A percentile compares a stretch with the other conserved stretches of the same genome.
Evolutionary conservation across 2,329 filamentous ascomycete species (phyloP).

Genomic region (Neonectria faginata): DNA sequence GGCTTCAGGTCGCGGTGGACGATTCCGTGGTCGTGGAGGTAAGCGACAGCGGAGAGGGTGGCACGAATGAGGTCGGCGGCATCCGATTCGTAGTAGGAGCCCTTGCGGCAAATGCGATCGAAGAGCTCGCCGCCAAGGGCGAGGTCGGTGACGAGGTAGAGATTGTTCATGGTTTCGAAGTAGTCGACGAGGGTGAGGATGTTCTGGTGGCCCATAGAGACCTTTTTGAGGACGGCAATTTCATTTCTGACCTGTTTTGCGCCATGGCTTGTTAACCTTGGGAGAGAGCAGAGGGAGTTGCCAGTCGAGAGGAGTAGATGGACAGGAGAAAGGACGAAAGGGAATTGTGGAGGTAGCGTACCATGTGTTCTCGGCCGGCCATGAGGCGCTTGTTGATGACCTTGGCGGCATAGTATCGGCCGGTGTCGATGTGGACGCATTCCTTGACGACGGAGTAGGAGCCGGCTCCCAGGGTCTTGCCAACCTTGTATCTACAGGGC

Average conservation of each 20-base stretch:
- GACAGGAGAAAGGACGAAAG: constrained; percentile 10
- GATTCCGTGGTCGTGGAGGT: constrained; percentile 98
- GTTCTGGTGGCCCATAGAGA: constrained; percentile 99
- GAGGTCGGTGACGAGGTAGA: constrained; percentile 97
- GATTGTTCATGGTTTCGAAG: constrained; percentile 99
- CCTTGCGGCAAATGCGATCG: constrained; percentile 98
- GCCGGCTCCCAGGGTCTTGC: constrained; percentile 95
- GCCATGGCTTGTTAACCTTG: constrained; percentile 31
- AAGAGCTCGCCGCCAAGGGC: constrained; percentile 97
- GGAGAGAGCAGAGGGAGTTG: neutral
- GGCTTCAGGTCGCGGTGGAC: constrained; percentile 98
- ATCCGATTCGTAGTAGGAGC: constrained; percentile 97
- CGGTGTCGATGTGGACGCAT: constrained; percentile 98
- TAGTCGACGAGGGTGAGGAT: constrained; percentile 98
- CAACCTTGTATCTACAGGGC: constrained; percentile 97
- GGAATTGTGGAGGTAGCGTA: constrained; percentile 54
- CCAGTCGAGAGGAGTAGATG: neutral
- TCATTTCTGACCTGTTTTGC: constrained; percentile 86
- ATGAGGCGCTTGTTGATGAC: constrained; percentile 99
- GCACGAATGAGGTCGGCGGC: constrained; percentile 95
- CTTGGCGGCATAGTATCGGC: constrained; percentile 97
- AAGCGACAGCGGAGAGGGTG: constrained; percentile 96
- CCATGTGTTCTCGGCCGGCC: constrained; percentile 98
- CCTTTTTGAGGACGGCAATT: constrained; percentile 95
- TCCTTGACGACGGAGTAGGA: constrained; percentile 99